Conservation (phyloP, 75 land plant genomes). For the Sequoia sempervirens region DNA sequence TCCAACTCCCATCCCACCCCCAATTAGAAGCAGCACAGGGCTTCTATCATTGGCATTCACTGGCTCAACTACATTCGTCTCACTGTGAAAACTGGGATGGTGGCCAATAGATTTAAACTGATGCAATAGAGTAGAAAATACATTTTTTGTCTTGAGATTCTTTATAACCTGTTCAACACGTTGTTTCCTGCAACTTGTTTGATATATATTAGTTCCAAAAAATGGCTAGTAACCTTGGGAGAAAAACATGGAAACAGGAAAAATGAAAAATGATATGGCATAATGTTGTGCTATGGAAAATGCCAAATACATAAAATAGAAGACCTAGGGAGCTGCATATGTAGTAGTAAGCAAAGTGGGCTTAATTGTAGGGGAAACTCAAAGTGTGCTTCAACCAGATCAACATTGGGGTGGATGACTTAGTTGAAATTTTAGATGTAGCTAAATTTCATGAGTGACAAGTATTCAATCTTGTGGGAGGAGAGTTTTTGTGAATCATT, state of each 20-base stretch:
- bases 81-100: neutral
- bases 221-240: neutral
- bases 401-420: neutral
- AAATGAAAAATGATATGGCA: neutral
- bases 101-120: slow-evolving; percentile 57
- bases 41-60: slow-evolving; percentile 27
- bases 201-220: neutral
- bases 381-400: neutral
- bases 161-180: slow-evolving; percentile 54
- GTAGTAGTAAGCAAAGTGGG: neutral
- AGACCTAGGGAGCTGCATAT: neutral
- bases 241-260: neutral
- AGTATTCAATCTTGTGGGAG: neutral
- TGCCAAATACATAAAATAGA: neutral
- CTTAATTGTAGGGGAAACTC: neutral
- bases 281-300: neutral
- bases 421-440: neutral
- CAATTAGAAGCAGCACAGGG: slow-evolving; percentile 80
- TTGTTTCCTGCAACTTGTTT: slow-evolving; percentile 39
- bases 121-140: slow-evolving; percentile 67
- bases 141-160: slow-evolving; percentile 51
- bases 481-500: neutral
- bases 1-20: slow-evolving; percentile 94
- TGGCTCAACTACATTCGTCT: slow-evolving; percentile 17
- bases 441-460: neutral